Evolutionary conservation across 306 rosid species (phyloP), one percentile per base, ranked within the genome.

Genomic region (Gillenia trifoliata): DNA sequence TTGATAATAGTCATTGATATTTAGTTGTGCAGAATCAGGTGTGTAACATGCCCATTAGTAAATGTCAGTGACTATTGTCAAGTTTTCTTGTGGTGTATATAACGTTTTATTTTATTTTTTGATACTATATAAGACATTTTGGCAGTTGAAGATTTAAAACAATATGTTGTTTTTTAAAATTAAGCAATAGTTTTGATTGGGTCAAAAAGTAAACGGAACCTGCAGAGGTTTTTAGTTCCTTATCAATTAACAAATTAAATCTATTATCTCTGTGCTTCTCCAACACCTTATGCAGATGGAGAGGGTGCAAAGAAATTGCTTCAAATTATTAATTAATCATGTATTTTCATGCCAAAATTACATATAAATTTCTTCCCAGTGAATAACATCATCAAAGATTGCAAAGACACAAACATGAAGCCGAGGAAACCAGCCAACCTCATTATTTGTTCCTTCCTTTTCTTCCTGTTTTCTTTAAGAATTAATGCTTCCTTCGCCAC

Each of bases 121-220:
- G n/a, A n/a, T n/a, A n/a, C n/a, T n/a, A n/a, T 36, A 8, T 8
- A 11, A 7, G 41, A 36, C 41, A 36, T 36, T 36, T 8, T 36
- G 9, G 41, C 41, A 36, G 0, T 36, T 8, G 41, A 11, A 36
- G 41, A 36, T 36, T 36, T 11, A 36, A 36, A 36, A 36, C 41
- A 36, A n/a, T n/a, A n/a, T n/a, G n/a, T n/a, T n/a, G n/a, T n/a
- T n/a, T n/a, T n/a, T n/a, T n/a, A n/a, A n/a, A n/a, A n/a, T n/a
- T n/a, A n/a, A n/a, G n/a, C n/a, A n/a, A n/a, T n/a, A n/a, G n/a
- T n/a, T n/a, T n/a, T 72, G 76, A 57, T 45, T 17, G 26, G 55
- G 75, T 72, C 67, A 72, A 34, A 34, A 72, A 30, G 75, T 57
- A 57, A 59, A 59, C 38, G 8, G 36, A 61, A 62, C 66, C 1